Conservation (phyloP, 2,329 filamentous ascomycete species). For the Microsporum audouinii region DNA sequence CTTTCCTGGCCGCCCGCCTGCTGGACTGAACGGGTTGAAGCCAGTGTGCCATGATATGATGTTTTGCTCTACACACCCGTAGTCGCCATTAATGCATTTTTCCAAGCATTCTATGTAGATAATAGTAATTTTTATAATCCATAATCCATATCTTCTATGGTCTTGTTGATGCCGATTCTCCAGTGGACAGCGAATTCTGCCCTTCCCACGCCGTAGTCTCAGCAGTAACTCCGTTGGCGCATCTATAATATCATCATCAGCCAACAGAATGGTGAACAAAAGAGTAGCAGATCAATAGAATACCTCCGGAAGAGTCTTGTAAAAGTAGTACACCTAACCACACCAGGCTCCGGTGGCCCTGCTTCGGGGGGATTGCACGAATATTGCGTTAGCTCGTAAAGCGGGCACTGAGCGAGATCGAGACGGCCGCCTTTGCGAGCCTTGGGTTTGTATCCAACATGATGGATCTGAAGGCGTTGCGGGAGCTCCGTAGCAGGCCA, state of each 20-base stretch:
- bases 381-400: slow-evolving; percentile 53
- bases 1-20: not conserved
- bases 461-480: slow-evolving; percentile 38
- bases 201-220: slow-evolving; percentile 52
- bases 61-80: not conserved
- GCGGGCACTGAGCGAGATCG: slow-evolving; percentile 43
- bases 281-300: slow-evolving; percentile 20
- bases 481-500: slow-evolving; percentile 44
- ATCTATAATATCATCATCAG: slow-evolving; percentile 20
- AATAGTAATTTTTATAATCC: not conserved
- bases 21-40: not conserved
- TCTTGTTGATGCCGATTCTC: not conserved
- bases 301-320: slow-evolving; percentile 49
- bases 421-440: slow-evolving; percentile 41
- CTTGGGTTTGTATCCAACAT: slow-evolving; percentile 38
- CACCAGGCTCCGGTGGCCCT: slow-evolving; percentile 30
- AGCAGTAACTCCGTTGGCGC: slow-evolving; percentile 45
- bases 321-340: slow-evolving; percentile 46
- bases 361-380: slow-evolving; percentile 45
- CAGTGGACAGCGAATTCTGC: too few relatives aligned
- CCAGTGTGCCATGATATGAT: not conserved
- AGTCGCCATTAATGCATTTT: not conserved
- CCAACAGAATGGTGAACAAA: slow-evolving; percentile 8
- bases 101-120: not conserved
- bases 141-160: not conserved